Conservation (phyloP, 371 early-diverging fungal genomes). For the Coemansia sp. region DNA sequence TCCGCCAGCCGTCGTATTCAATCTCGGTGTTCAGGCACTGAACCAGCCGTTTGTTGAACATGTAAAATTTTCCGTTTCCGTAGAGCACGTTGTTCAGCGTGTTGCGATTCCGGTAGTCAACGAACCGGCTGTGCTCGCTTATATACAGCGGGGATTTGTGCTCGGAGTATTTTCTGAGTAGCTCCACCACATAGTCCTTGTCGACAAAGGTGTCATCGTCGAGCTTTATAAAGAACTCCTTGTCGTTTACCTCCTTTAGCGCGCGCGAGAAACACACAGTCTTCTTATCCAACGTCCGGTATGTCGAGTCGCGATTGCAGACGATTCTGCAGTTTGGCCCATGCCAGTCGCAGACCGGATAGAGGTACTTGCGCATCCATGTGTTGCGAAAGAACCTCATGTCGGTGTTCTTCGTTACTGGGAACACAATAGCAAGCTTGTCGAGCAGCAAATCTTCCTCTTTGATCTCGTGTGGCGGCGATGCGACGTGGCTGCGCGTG, state of each 20-base stretch:
- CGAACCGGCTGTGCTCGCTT: conserved; percentile 27
- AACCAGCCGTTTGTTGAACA: conserved; percentile 34
- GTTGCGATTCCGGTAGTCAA: neutral
- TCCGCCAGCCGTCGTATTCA: conserved; percentile 16
- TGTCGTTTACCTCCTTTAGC: conserved; percentile 14
- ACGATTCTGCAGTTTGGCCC: conserved; percentile 31
- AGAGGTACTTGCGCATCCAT: conserved; percentile 34
- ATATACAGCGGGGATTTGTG: conserved; percentile 26
- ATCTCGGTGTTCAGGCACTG: conserved; percentile 22
- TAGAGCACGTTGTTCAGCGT: conserved; percentile 15
- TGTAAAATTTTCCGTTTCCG: conserved; percentile 47
- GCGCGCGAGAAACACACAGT: conserved; percentile 27
- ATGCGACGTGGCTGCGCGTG: too few relatives aligned
- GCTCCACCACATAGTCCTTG: conserved; percentile 19
- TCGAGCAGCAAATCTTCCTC: conserved; percentile 1
- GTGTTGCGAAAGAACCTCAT: conserved; percentile 43
- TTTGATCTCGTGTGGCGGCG: too few relatives aligned
- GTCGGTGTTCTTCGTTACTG: conserved; percentile 35
- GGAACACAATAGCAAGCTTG: conserved; percentile 22
- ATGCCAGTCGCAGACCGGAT: conserved; percentile 45
- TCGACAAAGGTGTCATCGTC: conserved; percentile 42
- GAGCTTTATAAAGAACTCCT: conserved; percentile 41
- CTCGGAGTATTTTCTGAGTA: conserved; percentile 9
- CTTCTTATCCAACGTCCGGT: conserved; percentile 23
- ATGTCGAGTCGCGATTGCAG: conserved; percentile 27